Conservation (phyloP, 2,329 filamentous ascomycete genomes). For the Neonectria neomacrospora region DNA sequence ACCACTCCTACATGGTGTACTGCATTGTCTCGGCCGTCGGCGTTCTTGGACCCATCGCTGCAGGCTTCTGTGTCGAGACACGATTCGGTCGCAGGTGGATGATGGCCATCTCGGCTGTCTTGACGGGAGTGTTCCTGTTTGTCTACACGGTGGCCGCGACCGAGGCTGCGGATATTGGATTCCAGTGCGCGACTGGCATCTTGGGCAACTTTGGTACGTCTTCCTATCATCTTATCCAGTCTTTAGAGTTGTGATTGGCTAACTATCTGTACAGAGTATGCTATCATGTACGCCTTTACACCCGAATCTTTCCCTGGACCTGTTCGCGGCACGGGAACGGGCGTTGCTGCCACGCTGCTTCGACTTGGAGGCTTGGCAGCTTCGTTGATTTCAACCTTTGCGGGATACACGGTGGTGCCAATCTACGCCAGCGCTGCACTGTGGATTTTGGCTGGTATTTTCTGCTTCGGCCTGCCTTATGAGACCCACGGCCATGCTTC, state of each 20-base stretch:
- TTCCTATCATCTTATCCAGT: neutral
- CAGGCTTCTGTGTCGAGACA: slow-evolving; percentile 54
- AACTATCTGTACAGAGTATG: slow-evolving; percentile 29
- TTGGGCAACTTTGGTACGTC: slow-evolving; percentile 51
- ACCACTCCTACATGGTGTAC: slow-evolving; percentile 50
- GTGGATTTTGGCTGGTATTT: slow-evolving; percentile 55
- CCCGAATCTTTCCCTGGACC: slow-evolving; percentile 66
- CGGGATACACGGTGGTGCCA: slow-evolving; percentile 55
- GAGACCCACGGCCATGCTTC: slow-evolving; percentile 55
- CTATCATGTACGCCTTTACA: slow-evolving; percentile 54
- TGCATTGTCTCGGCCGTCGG: slow-evolving; percentile 53
- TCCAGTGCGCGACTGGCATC: slow-evolving; percentile 53
- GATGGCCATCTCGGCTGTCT: slow-evolving; percentile 55
- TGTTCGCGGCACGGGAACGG: slow-evolving; percentile 63
- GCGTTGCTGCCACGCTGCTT: slow-evolving; percentile 54
- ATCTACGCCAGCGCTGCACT: slow-evolving; percentile 58
- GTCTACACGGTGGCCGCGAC: slow-evolving; percentile 53
- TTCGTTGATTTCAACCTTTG: slow-evolving; percentile 56
- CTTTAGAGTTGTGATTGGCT: neutral
- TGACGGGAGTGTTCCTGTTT: slow-evolving; percentile 57
- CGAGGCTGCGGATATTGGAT: slow-evolving; percentile 47
- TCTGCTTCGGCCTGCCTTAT: slow-evolving; percentile 56
- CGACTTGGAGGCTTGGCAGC: slow-evolving; percentile 54
- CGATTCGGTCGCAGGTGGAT: slow-evolving; percentile 56
- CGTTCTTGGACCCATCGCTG: slow-evolving; percentile 53